Conservation (phyloP, 345 rosid species). For the Moricandia moricandioides region DNA sequence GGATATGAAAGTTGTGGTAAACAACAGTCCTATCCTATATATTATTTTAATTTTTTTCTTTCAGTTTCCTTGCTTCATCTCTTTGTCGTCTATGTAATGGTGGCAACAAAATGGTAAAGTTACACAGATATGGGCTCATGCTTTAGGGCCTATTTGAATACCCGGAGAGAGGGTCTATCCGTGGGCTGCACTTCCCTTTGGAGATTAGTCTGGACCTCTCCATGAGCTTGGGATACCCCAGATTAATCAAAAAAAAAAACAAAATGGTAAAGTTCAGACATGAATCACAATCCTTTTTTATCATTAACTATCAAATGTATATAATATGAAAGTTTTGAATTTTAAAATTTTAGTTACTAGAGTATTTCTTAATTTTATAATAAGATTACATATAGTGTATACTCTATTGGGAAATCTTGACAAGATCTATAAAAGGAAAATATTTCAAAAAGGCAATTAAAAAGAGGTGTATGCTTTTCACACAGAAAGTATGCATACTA, state of each 20-base stretch:
- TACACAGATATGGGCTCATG: too few relatives aligned
- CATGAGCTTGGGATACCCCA: too few relatives aligned
- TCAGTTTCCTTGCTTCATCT: background rate
- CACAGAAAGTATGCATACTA: background rate
- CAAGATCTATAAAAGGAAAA: constrained; percentile 32
- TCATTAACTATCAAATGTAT: background rate
- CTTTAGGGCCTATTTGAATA: too few relatives aligned
- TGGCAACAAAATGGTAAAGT: background rate
- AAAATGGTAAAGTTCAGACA: constrained; percentile 7
- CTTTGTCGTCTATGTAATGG: constrained; percentile 7
- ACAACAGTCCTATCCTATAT: too few relatives aligned
- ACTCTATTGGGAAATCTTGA: constrained; percentile 28
- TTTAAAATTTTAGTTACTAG: background rate
- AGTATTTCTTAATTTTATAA: background rate
- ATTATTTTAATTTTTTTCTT: background rate
- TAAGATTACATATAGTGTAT: background rate
- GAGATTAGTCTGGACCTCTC: too few relatives aligned
- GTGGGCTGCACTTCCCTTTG: too few relatives aligned
- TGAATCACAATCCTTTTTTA: background rate
- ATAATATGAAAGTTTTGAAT: background rate
- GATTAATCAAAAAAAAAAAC: too few relatives aligned
- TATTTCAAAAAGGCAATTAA: constrained; percentile 18
- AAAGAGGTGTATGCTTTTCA: constrained; percentile 26
- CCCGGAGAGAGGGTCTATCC: too few relatives aligned
- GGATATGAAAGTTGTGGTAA: too few relatives aligned